Evolutionary conservation across 2,329 filamentous ascomycete species (phyloP).

Genomic region (Apiospora sp.): DNA sequence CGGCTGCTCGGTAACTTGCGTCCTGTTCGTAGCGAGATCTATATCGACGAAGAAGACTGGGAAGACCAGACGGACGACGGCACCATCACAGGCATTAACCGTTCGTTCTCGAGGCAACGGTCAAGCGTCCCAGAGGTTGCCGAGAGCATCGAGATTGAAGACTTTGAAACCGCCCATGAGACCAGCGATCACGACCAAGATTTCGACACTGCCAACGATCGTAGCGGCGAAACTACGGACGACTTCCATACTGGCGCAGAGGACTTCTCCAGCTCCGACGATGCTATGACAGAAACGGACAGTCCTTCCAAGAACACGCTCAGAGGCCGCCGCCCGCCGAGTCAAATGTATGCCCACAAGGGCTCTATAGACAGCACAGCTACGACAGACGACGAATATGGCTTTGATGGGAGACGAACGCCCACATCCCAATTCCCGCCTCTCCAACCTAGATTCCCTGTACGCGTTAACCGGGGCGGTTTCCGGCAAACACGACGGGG

Average conservation of each 20-base stretch:
- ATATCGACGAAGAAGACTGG: slow-evolving; percentile 85
- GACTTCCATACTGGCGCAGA: slow-evolving; percentile 95
- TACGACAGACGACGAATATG: slow-evolving; percentile 51
- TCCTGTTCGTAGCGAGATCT: slow-evolving; percentile 78
- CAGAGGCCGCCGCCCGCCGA: slow-evolving; percentile 33
- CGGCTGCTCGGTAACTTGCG: slow-evolving; percentile 80
- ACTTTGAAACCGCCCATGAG: slow-evolving; percentile 85
- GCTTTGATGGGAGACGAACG: slow-evolving; percentile 74
- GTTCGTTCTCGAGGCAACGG: slow-evolving; percentile 32
- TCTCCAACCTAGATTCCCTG: slow-evolving; percentile 73
- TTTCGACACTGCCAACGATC: slow-evolving; percentile 78
- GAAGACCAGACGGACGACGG: slow-evolving; percentile 71
- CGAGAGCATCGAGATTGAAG: slow-evolving; percentile 62
- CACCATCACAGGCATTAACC: not conserved
- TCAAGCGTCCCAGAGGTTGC: slow-evolving; percentile 40
- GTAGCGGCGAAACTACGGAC: slow-evolving; percentile 81
- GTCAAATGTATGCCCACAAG: slow-evolving; percentile 26
- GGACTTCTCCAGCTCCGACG: slow-evolving; percentile 76
- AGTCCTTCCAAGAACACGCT: slow-evolving; percentile 53
- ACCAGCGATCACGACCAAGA: slow-evolving; percentile 65
- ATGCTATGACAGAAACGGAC: slow-evolving; percentile 85
- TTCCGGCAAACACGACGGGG: slow-evolving; percentile 67
- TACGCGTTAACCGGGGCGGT: slow-evolving; percentile 72
- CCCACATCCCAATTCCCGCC: slow-evolving; percentile 63
- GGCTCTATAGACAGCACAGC: slow-evolving; percentile 13